Evolutionary conservation across 805 yeast species (phyloP), one percentile per base, ranked within the genome.

Genomic region (Candida adriatica): DNA sequence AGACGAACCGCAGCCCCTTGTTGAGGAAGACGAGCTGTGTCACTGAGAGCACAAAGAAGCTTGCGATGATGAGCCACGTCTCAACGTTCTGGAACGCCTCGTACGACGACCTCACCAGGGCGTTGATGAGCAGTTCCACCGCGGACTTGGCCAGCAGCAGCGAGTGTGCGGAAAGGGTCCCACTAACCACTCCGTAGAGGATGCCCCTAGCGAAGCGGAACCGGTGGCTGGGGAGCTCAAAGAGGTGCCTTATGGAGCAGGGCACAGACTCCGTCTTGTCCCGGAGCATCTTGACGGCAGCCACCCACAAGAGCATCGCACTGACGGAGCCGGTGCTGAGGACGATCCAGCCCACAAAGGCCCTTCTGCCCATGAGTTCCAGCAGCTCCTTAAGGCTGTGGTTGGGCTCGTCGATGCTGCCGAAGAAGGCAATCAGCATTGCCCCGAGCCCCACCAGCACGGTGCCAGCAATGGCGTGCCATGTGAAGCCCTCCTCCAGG

Each of bases 101-200:
- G 32, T 56, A 56, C 29, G 52, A 56, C 29, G 55, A 52, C 30
- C 44, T 50, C 39, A 42, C 54, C 24, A 61, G 58, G 19, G 65
- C 70, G 37, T 58, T 64, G 3, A 80, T 53, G 2, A 80, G 47
- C 9, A 83, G 71, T 46, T 83, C 94, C 14, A 86, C 81, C 0
- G 83, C 70, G 1, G 87, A 74, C 55, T 86, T 86, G n/a, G 95
- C 95, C 56, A 85, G 67, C 35, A 87, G 64, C 30, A 87, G 66
- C 2, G 95, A 82, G 51, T 84, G 94, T 0, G 95, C 95, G 1
- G 94, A 81, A 28, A 86, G 61, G 0, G 78, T 72, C 3, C 95
- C 95, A 28, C 86, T 73, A 5, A 75, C 61, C 13, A 74, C 48
- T 2, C 95, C 95, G 52, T 66, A 80, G 9, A 71, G 51, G 5